Evolutionary conservation across 352 stramenopile genomes (phyloP).

Genomic region (Globisporangium spiculum): DNA sequence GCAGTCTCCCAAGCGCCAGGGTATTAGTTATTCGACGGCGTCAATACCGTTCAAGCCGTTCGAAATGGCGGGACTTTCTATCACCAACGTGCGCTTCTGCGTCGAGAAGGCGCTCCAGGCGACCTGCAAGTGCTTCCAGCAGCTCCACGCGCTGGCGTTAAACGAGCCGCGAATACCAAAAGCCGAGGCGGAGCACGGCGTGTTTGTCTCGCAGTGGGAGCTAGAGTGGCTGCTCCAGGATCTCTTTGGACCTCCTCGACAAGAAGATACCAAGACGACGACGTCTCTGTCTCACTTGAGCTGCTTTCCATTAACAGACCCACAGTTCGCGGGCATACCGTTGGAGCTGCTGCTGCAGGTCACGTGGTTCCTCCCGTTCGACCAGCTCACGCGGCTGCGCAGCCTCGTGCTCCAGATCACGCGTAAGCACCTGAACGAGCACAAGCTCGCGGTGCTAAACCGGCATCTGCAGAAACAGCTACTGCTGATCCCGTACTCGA

Average conservation of each 20-base stretch:
- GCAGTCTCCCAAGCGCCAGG: conserved; percentile 9
- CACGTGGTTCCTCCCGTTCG: conserved; percentile 69
- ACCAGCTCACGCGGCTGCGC: conserved; percentile 38
- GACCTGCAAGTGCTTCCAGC: conserved; percentile 36
- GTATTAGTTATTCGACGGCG: not conserved
- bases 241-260: conserved; percentile 20
- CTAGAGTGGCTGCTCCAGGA: conserved; percentile 42
- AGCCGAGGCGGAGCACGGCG: conserved; percentile 20
- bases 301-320: conserved; percentile 15
- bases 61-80: conserved; percentile 34
- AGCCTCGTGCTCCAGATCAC: conserved; percentile 56
- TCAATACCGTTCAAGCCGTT: conserved; percentile 25
- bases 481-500: conserved; percentile 36
- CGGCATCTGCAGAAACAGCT: conserved; percentile 46
- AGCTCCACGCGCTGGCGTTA: conserved; percentile 34
- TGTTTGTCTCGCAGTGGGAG: conserved; percentile 60
- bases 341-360: conserved; percentile 36
- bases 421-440: conserved; percentile 48
- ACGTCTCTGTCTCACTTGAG: not conserved
- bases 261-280: not conserved
- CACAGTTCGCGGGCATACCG: conserved; percentile 18
- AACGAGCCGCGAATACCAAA: conserved; percentile 14
- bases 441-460: conserved; percentile 48
- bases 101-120: conserved; percentile 46
- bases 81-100: conserved; percentile 55